Evolutionary conservation across 148 eudicot genomes (phyloP).

Genomic region (Chenopodium album): DNA sequence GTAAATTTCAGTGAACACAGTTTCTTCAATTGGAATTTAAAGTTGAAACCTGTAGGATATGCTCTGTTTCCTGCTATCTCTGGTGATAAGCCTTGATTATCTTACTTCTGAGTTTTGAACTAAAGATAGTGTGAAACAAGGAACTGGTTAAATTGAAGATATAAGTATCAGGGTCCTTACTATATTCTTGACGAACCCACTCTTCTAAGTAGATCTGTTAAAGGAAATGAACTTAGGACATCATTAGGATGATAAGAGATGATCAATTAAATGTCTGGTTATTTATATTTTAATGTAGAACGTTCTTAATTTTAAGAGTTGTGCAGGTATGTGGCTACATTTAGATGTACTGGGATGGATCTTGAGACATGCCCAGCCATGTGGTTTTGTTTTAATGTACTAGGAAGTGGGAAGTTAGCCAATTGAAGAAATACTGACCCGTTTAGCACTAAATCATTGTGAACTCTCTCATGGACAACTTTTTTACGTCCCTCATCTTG

Average conservation of each 20-base stretch:
- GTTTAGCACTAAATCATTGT: neutral
- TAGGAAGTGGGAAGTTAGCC: neutral
- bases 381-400: neutral
- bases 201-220: neutral
- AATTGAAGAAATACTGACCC: neutral
- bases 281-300: neutral
- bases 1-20: conserved; percentile 26
- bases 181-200: neutral
- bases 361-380: neutral
- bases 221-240: neutral
- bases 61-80: too few relatives aligned
- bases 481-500: neutral
- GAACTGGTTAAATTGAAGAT: neutral
- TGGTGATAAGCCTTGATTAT: neutral
- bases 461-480: neutral
- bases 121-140: neutral
- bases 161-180: neutral
- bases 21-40: neutral
- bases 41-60: neutral
- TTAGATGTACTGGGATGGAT: neutral
- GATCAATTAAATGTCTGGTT: neutral
- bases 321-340: too few relatives aligned
- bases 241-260: neutral
- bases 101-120: neutral
- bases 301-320: neutral